A percentile compares a stretch with the other conserved stretches of the same genome.
phyloP scores from a whole-genome alignment of 176 grass and related monocot genomes.

The Poa annua region DNA sequence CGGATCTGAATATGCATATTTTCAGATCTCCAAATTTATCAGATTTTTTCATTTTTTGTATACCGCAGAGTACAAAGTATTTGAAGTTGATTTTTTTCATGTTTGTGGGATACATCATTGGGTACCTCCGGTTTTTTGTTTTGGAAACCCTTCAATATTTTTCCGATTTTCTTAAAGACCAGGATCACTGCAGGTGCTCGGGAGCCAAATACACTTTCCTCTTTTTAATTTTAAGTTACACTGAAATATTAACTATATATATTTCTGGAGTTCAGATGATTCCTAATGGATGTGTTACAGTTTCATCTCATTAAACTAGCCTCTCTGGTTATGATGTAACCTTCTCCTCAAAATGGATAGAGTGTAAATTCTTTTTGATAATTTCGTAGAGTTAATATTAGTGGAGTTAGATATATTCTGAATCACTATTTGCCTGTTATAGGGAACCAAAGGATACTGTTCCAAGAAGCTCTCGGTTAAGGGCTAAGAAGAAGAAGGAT shows the following conservation, averaged over 20 bases:
- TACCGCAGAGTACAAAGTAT: too few relatives aligned
- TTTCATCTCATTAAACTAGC: slow-evolving; percentile 30
- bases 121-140: too few relatives aligned
- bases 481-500: slow-evolving; percentile 84
- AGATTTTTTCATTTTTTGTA: too few relatives aligned
- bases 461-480: slow-evolving; percentile 88
- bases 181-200: too few relatives aligned
- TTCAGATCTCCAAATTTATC: too few relatives aligned
- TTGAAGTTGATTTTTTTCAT: too few relatives aligned
- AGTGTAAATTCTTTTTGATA: slow-evolving; percentile 24
- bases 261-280: slow-evolving; percentile 2
- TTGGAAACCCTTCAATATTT: too few relatives aligned
- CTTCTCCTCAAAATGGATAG: slow-evolving; percentile 29
- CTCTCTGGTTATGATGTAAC: slow-evolving; percentile 2
- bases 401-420: slow-evolving; percentile 40
- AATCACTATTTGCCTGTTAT: slow-evolving; percentile 37
- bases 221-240: slow-evolving; percentile 10
- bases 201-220: too few relatives aligned
- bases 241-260: slow-evolving; percentile 21
- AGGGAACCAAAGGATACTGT: slow-evolving; percentile 64
- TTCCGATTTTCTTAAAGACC: too few relatives aligned
- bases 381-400: slow-evolving; percentile 27
- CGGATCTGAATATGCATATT: too few relatives aligned
- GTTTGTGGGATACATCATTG: too few relatives aligned
- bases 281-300: slow-evolving; percentile 17